Evolutionary conservation across 148 eudicot genomes (phyloP), one percentile per base, ranked within the genome.

Genomic region (Hydrangea macrophylla): DNA sequence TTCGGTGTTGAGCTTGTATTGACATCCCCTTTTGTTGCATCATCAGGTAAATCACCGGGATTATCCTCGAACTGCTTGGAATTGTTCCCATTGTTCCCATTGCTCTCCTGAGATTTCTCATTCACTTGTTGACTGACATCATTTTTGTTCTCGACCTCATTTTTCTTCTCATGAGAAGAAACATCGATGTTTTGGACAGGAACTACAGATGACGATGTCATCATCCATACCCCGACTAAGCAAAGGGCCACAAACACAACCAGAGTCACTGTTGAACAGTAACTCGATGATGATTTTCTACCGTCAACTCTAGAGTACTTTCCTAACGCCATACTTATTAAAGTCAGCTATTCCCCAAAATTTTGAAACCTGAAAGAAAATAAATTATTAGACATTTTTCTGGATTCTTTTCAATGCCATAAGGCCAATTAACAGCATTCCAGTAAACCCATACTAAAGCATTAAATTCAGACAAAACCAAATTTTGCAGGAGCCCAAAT

Each of bases 201-300:
- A 64, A 78, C 77, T 18, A 81, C 76, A 2, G 88, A 85, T 0
- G 90, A 82, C 10, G 96, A 86, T 50, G 86, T 80, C 87, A 88
- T 72, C 88, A 89, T 89, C 96, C 96, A 89, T 60, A 89, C 83
- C 51, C 96, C 96, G 50, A 87, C 90, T 62, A 89, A 71, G 71
- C 90, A 85, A 67, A 89, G 82, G 57, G 86, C 89, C 45, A 89
- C 88, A 48, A 89, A 89, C 25, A 78, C 88, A 25, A 85, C 90
- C 32, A 87, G 45, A 53, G 81, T 79, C 44, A 81, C 82, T 1
- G 92, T 81, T 9, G 92, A 89, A 66, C 96, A 89, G 60, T 80
- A 82, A 75, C 70, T 78, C 25, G 84, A 78, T 9, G 87, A 73
- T 10, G 96, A 76, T 67, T 83, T 89, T 69, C 79, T 79, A 45